Percentiles rank a stretch among this genome's conserved stretches.
Conservation (phyloP, 306 rosid genomes). For the Trifolium repens region DNA sequence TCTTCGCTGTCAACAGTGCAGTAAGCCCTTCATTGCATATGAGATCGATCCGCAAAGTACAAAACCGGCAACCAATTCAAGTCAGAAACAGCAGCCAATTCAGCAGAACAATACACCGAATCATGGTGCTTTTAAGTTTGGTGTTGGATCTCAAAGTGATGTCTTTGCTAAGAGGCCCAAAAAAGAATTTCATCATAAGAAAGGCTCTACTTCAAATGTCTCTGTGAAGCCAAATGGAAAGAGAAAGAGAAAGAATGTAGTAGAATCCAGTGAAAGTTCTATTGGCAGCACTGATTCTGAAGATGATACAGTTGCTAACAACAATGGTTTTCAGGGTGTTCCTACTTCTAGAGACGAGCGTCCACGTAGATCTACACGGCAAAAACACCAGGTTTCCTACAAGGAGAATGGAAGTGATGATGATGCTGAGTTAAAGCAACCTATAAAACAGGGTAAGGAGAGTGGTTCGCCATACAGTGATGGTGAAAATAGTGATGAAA, state of each 20-base stretch:
- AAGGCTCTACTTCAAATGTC: conserved; percentile 36
- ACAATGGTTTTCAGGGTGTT: conserved; percentile 48
- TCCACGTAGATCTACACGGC: conserved; percentile 78
- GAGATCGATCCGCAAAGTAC: conserved; percentile 53
- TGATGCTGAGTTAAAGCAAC: conserved; percentile 29
- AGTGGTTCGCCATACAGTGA: conserved; percentile 46
- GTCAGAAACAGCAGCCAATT: conserved; percentile 47
- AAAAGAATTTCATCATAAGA: conserved; percentile 39
- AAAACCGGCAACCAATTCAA: conserved; percentile 47
- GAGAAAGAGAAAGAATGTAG: conserved; percentile 56
- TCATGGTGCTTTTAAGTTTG: conserved; percentile 51
- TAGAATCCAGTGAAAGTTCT: conserved; percentile 70
- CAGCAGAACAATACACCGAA: conserved; percentile 46
- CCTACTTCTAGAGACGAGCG: conserved; percentile 45
- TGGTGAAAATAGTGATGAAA: conserved; percentile 43
- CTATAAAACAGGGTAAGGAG: conserved; percentile 53
- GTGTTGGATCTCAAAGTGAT: conserved; percentile 50
- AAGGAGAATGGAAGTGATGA: conserved; percentile 74
- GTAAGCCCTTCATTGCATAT: conserved; percentile 64
- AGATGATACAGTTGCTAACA: conserved; percentile 48
- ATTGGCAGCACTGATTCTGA: conserved; percentile 63
- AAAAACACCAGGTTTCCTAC: conserved; percentile 72
- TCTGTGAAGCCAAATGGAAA: conserved; percentile 55
- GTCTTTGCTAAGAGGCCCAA: conserved; percentile 42
- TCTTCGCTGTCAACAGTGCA: conserved; percentile 71